Conservation (phyloP, 1,139 yeast genomes). For the Entelexis paramagnoliae region DNA sequence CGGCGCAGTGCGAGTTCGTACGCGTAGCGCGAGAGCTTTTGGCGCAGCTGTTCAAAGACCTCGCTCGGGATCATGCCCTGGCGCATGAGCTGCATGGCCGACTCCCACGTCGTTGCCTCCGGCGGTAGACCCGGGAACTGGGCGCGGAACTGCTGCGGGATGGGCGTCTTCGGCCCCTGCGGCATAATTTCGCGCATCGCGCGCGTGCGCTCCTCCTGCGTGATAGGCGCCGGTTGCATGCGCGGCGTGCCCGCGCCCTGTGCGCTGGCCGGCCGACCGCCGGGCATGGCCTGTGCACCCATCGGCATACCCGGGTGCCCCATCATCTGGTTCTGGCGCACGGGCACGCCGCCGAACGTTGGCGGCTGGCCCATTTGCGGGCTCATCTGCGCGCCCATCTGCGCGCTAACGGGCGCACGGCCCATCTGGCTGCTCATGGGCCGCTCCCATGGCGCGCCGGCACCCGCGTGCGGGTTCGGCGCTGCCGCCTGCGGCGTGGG, state of each 20-base stretch:
- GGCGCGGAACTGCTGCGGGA: constrained; percentile 62
- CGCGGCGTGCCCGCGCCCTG: background rate
- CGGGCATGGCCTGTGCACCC: background rate
- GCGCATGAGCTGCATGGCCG: constrained; percentile 59
- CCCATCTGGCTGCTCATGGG: constrained; percentile 8
- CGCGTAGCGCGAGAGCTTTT: constrained; percentile 31
- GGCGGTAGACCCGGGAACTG: constrained; percentile 73
- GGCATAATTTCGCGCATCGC: constrained; percentile 20
- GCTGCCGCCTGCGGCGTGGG: background rate
- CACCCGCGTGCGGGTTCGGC: background rate
- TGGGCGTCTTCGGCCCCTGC: constrained; percentile 28
- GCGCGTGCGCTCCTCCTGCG: constrained; percentile 13
- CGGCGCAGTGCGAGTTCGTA: constrained; percentile 12
- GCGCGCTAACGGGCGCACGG: background rate
- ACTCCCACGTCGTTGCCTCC: constrained; percentile 76
- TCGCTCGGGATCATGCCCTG: constrained; percentile 48
- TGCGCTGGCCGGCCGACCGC: background rate
- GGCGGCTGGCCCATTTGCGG: constrained; percentile 12
- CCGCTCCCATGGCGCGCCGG: background rate
- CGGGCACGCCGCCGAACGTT: background rate
- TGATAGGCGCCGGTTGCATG: constrained; percentile 3
- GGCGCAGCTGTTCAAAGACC: constrained; percentile 47
- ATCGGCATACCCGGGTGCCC: background rate
- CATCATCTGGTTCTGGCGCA: constrained; percentile 2
- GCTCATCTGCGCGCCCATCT: constrained; percentile 10